Evolutionary conservation across 2,329 filamentous ascomycete genomes (phyloP).

Genomic region (Gaeumannomyces sp.): DNA sequence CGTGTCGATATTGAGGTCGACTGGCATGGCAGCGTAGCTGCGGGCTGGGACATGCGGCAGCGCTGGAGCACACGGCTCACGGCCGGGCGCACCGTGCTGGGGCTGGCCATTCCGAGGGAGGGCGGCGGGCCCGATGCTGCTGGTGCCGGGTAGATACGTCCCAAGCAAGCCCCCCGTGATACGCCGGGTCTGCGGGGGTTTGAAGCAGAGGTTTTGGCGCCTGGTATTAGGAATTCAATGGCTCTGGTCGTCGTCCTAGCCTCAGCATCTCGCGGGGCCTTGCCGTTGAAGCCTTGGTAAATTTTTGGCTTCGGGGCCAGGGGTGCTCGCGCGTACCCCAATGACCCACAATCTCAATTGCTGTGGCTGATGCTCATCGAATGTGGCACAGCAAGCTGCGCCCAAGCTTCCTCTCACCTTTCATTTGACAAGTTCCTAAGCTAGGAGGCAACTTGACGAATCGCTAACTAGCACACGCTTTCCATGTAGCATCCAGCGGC

Average conservation of each 20-base stretch:
- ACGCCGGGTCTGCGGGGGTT: not conserved
- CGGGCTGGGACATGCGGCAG: constrained; percentile 22
- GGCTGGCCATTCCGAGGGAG: constrained; percentile 15
- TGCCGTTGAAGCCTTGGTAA: not conserved
- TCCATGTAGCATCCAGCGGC: not conserved
- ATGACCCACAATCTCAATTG: not conserved
- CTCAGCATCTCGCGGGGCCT: not conserved
- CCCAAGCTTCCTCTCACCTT: too few species aligned
- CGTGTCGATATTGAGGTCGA: not conserved
- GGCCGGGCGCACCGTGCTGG: constrained; percentile 20
- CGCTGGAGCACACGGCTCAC: constrained; percentile 24
- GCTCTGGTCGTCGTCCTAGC: not conserved
- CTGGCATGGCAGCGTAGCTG: constrained; percentile 8
- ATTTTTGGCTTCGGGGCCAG: constrained; percentile 3
- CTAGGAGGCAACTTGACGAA: too few species aligned
- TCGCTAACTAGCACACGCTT: not conserved
- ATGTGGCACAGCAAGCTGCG: not conserved
- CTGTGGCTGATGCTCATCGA: not conserved
- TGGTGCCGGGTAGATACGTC: not conserved
- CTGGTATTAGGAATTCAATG: not conserved
- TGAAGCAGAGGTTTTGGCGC: not conserved
- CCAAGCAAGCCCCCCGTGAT: not conserved
- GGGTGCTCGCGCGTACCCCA: not conserved
- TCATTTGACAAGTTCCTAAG: too few species aligned
- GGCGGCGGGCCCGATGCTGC: not conserved